These are phyloP conservation scores for Globisporangium acanthophoron DNA, from an alignment of 352 stramenopile genomes.

Conservation along the genomic window DNA sequence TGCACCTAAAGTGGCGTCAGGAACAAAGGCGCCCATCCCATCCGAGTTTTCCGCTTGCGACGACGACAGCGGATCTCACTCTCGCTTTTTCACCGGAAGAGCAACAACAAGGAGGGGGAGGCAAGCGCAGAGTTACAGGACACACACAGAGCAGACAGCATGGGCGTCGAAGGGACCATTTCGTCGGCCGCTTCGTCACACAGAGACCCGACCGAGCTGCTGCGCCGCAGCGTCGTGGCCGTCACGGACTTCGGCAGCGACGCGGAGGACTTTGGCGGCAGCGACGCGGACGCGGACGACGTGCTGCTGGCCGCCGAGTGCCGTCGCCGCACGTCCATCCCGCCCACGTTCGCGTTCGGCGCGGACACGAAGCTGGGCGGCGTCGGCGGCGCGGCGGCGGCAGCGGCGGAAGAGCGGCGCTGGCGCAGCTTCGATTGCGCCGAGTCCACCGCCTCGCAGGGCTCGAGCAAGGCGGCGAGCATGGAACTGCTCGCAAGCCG, in stretches of 20 bases:
- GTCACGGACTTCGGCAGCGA: slow-evolving; percentile 2
- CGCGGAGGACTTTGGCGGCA: neutral
- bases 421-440: slow-evolving; percentile 58
- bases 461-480: slow-evolving; percentile 18
- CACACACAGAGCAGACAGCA: slow-evolving; percentile 7
- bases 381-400: slow-evolving; percentile 4
- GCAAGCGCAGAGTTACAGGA: neutral
- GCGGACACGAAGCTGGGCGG: slow-evolving; percentile 20
- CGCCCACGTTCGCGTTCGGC: slow-evolving; percentile 45
- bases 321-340: slow-evolving; percentile 62
- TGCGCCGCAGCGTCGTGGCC: slow-evolving; percentile 13
- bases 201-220: slow-evolving; percentile 7
- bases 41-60: neutral
- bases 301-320: slow-evolving; percentile 18
- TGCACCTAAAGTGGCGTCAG: neutral
- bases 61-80: neutral
- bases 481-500: slow-evolving; percentile 33
- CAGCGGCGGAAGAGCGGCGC: slow-evolving; percentile 28
- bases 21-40: neutral
- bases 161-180: slow-evolving; percentile 19
- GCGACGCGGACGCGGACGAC: slow-evolving; percentile 16
- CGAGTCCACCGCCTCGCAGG: slow-evolving; percentile 20
- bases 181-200: slow-evolving; percentile 1
- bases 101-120: neutral
- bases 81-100: slow-evolving; percentile 1